Conservation (phyloP, 2,329 filamentous ascomycete genomes). For the Alternaria brassicicola region DNA sequence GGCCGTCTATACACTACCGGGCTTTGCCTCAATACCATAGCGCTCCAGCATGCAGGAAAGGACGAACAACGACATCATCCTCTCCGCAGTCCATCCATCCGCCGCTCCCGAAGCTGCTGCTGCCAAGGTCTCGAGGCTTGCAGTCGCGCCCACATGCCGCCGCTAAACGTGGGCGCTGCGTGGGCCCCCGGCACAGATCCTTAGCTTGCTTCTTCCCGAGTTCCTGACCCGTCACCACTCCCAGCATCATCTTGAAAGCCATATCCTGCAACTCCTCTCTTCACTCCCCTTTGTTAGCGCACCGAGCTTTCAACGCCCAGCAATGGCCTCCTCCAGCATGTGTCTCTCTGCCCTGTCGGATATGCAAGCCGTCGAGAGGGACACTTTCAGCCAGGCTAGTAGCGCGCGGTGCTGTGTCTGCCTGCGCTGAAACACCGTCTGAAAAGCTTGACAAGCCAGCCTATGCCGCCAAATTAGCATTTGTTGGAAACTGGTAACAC, state of each 20-base stretch:
- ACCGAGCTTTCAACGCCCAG: slow-evolving; percentile 14
- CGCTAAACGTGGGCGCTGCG: slow-evolving; percentile 16
- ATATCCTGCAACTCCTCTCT: neutral
- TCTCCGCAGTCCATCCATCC: slow-evolving; percentile 9
- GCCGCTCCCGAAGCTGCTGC: slow-evolving; percentile 16
- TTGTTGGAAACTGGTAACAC: slow-evolving; percentile 10
- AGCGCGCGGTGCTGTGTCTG: slow-evolving; percentile 72
- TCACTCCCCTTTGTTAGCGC: neutral
- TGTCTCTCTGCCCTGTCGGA: slow-evolving; percentile 36
- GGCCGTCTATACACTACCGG: slow-evolving; percentile 2
- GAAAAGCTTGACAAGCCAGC: slow-evolving; percentile 74
- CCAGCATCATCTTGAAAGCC: neutral
- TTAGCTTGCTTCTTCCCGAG: slow-evolving; percentile 12
- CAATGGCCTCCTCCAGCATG: slow-evolving; percentile 36
- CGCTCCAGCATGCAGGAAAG: neutral
- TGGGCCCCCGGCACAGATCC: slow-evolving; percentile 14
- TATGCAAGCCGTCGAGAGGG: slow-evolving; percentile 39
- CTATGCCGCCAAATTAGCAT: slow-evolving; percentile 50
- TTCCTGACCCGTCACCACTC: neutral
- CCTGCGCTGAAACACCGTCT: slow-evolving; percentile 68
- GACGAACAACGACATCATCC: slow-evolving; percentile 13
- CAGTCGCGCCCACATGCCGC: slow-evolving; percentile 18
- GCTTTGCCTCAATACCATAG: neutral
- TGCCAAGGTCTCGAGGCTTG: slow-evolving; percentile 18
- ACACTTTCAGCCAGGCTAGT: slow-evolving; percentile 68